phyloP scores from a whole-genome alignment of 1,139 yeast genomes.

The Lodderomyces orthopsilosis region DNA sequence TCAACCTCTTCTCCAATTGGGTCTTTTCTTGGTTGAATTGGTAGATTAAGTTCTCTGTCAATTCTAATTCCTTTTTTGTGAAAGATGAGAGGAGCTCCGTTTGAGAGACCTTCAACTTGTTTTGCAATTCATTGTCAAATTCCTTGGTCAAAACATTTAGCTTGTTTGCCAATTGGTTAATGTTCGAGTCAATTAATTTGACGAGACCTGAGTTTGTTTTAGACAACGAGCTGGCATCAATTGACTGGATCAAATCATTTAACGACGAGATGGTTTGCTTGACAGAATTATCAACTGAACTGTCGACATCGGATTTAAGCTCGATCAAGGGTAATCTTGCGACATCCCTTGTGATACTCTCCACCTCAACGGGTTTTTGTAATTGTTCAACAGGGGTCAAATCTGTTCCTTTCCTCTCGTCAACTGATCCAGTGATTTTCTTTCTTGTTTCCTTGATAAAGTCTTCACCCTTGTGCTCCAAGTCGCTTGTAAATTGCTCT shows the following conservation, averaged over 20 bases:
- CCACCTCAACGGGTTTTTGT: constrained; percentile 43
- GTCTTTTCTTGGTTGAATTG: constrained; percentile 55
- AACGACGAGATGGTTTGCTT: constrained; percentile 47
- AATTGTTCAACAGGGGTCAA: constrained; percentile 45
- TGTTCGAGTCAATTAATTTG: constrained; percentile 30
- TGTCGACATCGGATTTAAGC: constrained; percentile 20
- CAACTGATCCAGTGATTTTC: constrained; percentile 20
- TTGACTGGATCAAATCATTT: constrained; percentile 50
- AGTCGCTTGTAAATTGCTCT: constrained; percentile 32
- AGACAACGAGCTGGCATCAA: constrained; percentile 41
- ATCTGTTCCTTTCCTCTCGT: constrained; percentile 9
- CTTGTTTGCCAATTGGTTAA: constrained; percentile 31
- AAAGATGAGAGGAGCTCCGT: constrained; percentile 56
- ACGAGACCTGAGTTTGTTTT: constrained; percentile 29
- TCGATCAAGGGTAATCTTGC: constrained; percentile 37
- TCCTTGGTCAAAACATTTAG: constrained; percentile 36
- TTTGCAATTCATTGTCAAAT: constrained; percentile 41
- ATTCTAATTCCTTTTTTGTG: constrained; percentile 52
- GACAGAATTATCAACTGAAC: constrained; percentile 44
- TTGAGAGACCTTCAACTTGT: constrained; percentile 38
- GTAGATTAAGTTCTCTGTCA: constrained; percentile 47
- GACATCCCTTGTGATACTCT: constrained; percentile 30
- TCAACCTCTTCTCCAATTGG: constrained; percentile 62
- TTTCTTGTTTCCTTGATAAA: constrained; percentile 38
- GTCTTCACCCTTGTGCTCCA: constrained; percentile 36